Evolutionary conservation across 768 basidiomycete species (phyloP).

Genomic region (Suillus hirtellus): DNA sequence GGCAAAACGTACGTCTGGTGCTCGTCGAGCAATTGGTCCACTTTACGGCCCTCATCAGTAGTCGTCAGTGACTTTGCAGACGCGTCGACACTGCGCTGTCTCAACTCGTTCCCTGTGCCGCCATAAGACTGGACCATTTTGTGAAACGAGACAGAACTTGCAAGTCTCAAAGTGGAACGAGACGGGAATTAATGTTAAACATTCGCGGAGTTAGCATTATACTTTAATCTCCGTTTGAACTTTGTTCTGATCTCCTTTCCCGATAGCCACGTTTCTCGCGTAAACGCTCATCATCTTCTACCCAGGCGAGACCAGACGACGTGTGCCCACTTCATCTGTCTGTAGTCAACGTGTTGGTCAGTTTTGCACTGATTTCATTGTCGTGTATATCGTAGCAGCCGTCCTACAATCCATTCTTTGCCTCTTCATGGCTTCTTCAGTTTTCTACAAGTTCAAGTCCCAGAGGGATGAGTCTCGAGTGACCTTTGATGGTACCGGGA

Average conservation of each 20-base stretch:
- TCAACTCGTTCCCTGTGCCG: slow-evolving; percentile 25
- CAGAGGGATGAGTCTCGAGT: slow-evolving; percentile 93
- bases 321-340: slow-evolving; percentile 15
- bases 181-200: background rate
- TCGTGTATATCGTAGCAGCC: slow-evolving; percentile 20
- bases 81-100: slow-evolving; percentile 30
- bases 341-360: slow-evolving; percentile 25
- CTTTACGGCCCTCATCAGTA: slow-evolving; percentile 71
- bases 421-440: slow-evolving; percentile 78
- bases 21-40: slow-evolving; percentile 71
- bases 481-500: slow-evolving; percentile 97
- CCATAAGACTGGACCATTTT: slow-evolving; percentile 33
- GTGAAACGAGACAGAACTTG: slow-evolving; percentile 12
- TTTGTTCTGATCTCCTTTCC: slow-evolving; percentile 2
- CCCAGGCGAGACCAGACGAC: slow-evolving; percentile 15
- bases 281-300: slow-evolving; percentile 6
- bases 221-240: slow-evolving; percentile 25
- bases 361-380: slow-evolving; percentile 17
- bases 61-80: slow-evolving; percentile 33
- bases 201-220: slow-evolving; percentile 13
- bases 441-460: slow-evolving; percentile 98
- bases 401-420: slow-evolving; percentile 18
- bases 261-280: slow-evolving; percentile 14
- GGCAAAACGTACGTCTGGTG: slow-evolving; percentile 53
- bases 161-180: slow-evolving; percentile 16